Conservation (phyloP, 306 rosid species). For the Oemleria cerasiformis region DNA sequence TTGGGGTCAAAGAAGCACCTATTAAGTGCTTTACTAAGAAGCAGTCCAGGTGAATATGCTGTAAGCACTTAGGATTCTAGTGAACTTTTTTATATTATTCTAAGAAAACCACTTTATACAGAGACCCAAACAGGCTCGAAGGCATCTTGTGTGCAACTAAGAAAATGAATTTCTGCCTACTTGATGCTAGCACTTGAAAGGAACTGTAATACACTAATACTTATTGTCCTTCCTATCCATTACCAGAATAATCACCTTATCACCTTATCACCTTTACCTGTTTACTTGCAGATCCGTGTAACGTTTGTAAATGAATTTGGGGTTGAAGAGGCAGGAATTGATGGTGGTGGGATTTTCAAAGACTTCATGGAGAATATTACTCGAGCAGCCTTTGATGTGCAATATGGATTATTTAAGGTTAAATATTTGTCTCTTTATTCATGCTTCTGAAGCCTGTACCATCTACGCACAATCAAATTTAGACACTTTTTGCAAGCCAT, state of each 20-base stretch:
- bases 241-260: conserved; percentile 19
- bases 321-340: conserved; percentile 99
- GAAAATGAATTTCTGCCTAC: not conserved
- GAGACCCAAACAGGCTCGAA: not conserved
- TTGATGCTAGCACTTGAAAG: not conserved
- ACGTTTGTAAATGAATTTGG: conserved; percentile 95
- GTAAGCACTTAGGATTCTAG: not conserved
- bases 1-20: not conserved
- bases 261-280: not conserved
- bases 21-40: not conserved
- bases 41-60: not conserved
- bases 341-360: conserved; percentile 98
- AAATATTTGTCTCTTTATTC: not conserved
- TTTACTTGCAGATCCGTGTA: conserved; percentile 75
- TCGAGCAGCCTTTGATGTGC: conserved; percentile 98
- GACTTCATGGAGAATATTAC: conserved; percentile 99
- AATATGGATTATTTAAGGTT: conserved; percentile 96
- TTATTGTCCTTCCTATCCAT: not conserved
- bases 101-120: not conserved
- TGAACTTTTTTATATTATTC: not conserved
- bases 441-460: not conserved
- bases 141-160: not conserved
- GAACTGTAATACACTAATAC: not conserved
- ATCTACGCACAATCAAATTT: not conserved
- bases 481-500: not conserved